A percentile compares a stretch with the other conserved stretches of the same genome.
Conservation (phyloP, 1,284 basidiomycete species). For the Vanrija humicola region DNA sequence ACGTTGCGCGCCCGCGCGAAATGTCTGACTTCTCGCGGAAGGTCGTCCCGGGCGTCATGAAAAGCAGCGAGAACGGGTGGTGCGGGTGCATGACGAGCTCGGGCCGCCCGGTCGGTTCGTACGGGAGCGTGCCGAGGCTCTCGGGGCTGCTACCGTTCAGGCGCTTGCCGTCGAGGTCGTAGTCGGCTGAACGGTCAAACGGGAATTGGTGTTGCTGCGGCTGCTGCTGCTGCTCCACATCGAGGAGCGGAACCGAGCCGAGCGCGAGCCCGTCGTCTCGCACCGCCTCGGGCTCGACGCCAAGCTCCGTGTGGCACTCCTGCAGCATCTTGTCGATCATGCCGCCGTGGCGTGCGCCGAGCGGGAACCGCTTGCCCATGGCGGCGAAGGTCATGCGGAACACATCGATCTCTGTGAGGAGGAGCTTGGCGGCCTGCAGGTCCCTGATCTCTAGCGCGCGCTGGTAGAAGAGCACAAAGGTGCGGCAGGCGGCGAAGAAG, state of each 20-base stretch:
- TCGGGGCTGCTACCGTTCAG: background rate
- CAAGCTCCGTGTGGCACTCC: background rate
- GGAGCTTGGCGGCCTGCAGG: conserved; percentile 12
- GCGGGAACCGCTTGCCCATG: conserved; percentile 21
- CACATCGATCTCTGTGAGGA: conserved; percentile 34
- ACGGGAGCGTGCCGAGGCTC: background rate
- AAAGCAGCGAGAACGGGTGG: background rate
- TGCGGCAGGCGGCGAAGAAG: conserved; percentile 31
- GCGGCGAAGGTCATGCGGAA: conserved; percentile 27
- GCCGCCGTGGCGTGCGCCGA: conserved; percentile 24
- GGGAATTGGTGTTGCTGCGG: too few relatives aligned
- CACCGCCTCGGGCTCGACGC: background rate
- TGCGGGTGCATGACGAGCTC: background rate
- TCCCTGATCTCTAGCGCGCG: conserved; percentile 26
- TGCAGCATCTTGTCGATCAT: conserved; percentile 27
- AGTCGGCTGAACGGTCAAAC: background rate
- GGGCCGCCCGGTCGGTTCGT: background rate
- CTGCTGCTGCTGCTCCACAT: too few relatives aligned
- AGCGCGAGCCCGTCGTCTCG: background rate
- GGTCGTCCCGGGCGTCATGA: background rate
- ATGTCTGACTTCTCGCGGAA: background rate
- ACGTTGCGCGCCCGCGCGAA: background rate
- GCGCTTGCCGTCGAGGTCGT: background rate
- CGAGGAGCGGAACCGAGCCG: background rate
- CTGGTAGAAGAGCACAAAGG: conserved; percentile 35